A percentile compares a stretch with the other conserved stretches of the same genome.
Evolutionary conservation across 306 rosid genomes (phyloP).

Genomic region (Dicorynia guianensis): DNA sequence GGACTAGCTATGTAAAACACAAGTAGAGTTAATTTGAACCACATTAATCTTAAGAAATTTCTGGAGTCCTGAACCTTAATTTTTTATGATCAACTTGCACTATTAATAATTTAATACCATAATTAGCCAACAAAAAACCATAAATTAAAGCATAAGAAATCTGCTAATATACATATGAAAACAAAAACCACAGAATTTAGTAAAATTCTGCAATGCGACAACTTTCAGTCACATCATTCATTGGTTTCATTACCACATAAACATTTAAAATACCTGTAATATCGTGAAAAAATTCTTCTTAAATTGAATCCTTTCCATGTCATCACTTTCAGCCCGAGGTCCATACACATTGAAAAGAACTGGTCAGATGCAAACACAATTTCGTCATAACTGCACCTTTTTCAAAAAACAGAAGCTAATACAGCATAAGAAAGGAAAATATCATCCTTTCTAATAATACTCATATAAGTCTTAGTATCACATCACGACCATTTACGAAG

Average conservation of each 20-base stretch:
- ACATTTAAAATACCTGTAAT: conserved; percentile 65
- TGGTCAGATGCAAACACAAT: conserved; percentile 47
- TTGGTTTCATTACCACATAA: not conserved
- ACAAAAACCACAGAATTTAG: conserved; percentile 29
- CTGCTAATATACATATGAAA: conserved; percentile 15
- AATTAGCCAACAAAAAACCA: conserved; percentile 21
- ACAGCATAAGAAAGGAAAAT: not conserved
- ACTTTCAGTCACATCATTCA: conserved; percentile 13
- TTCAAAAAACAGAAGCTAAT: not conserved
- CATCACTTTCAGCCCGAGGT: conserved; percentile 87
- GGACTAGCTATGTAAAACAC: no score
- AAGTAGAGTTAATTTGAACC: conserved; percentile 9
- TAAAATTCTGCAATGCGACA: conserved; percentile 28
- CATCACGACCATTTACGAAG: not conserved
- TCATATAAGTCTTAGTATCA: not conserved
- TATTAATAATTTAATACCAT: conserved; percentile 19
- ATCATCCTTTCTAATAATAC: conserved; percentile 15
- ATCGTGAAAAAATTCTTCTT: conserved; percentile 73
- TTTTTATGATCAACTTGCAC: conserved; percentile 29
- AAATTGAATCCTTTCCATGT: conserved; percentile 75
- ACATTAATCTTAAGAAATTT: conserved; percentile 10
- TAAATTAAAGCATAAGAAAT: conserved; percentile 25
- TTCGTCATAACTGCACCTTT: not conserved
- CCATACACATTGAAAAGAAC: conserved; percentile 66
- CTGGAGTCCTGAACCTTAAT: conserved; percentile 10